Percentiles rank a stretch among this genome's conserved stretches.
Evolutionary conservation across 805 yeast species (phyloP).

Genomic region (Starmerella riodocensis): DNA sequence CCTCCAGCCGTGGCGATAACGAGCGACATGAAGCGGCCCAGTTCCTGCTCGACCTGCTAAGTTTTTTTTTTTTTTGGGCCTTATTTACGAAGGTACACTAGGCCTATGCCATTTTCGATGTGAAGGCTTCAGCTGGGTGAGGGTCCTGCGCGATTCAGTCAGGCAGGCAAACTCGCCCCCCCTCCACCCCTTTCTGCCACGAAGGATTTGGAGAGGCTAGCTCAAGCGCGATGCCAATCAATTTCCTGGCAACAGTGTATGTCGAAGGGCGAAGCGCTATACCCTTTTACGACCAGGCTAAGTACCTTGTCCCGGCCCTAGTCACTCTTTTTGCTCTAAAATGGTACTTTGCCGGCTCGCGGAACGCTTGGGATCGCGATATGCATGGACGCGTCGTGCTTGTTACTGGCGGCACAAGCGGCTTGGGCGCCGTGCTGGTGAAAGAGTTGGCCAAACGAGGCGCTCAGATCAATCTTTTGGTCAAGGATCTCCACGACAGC

Average conservation of each 20-base stretch:
- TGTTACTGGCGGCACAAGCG: conserved; percentile 77
- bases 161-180: not conserved
- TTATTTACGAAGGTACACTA: too few relatives aligned
- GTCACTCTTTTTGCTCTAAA: conserved; percentile 40
- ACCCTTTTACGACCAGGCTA: conserved; percentile 59
- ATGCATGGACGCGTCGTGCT: conserved; percentile 69
- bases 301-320: conserved; percentile 40
- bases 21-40: conserved; percentile 11
- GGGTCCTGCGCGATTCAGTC: too few relatives aligned
- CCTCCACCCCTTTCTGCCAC: not conserved
- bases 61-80: not conserved
- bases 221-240: conserved; percentile 55
- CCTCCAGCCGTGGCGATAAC: conserved; percentile 11
- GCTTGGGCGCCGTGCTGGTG: conserved; percentile 68
- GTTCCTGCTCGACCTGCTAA: not conserved
- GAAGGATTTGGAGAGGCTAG: not conserved
- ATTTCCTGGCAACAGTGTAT: conserved; percentile 56
- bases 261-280: conserved; percentile 60
- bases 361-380: conserved; percentile 85
- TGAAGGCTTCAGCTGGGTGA: too few relatives aligned
- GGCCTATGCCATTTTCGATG: too few relatives aligned
- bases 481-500: conserved; percentile 46
- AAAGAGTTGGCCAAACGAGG: conserved; percentile 65
- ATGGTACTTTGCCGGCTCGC: conserved; percentile 62
- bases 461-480: conserved; percentile 70